These are phyloP conservation scores for Malus hybrid DNA, from an alignment of 331 rosid species.

Conservation along the genomic window DNA sequence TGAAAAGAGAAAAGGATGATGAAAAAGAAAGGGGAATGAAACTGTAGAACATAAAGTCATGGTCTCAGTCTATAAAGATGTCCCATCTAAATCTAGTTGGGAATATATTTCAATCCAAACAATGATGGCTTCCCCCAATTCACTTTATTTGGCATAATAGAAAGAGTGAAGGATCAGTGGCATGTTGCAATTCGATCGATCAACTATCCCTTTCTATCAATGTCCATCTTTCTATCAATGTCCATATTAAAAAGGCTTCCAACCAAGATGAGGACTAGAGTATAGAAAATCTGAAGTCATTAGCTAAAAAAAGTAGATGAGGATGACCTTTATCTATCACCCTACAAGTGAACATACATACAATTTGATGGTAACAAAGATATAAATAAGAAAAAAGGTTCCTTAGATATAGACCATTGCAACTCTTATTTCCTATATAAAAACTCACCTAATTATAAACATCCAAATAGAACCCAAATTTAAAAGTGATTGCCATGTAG, in stretches of 20 bases:
- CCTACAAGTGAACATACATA: background rate
- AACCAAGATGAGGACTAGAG: slow-evolving; percentile 33
- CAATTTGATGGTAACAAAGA: background rate
- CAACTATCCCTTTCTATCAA: slow-evolving; percentile 45
- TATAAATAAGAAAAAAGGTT: background rate
- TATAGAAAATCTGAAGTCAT: slow-evolving; percentile 40
- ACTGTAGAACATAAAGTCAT: slow-evolving; percentile 42
- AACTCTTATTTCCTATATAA: too few species aligned
- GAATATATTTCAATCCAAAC: slow-evolving; percentile 52
- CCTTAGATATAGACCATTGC: too few species aligned
- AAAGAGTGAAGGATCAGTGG: slow-evolving; percentile 14
- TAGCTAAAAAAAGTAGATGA: slow-evolving; percentile 8
- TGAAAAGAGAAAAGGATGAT: slow-evolving; percentile 16
- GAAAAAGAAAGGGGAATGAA: slow-evolving; percentile 23
- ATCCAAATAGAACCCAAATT: too few species aligned
- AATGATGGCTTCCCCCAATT: slow-evolving; percentile 42
- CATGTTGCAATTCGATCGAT: slow-evolving; percentile 5
- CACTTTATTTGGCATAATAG: slow-evolving; percentile 33
- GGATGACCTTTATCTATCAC: slow-evolving; percentile 3
- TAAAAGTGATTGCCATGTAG: too few species aligned
- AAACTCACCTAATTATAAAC: too few species aligned
- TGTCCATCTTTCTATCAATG: slow-evolving; percentile 16
- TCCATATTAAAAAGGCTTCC: slow-evolving; percentile 71
- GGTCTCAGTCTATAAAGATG: slow-evolving; percentile 38
- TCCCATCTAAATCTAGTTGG: slow-evolving; percentile 44